Evolutionary conservation across 2,329 filamentous ascomycete genomes (phyloP).

Genomic region (Fusarium sp.): DNA sequence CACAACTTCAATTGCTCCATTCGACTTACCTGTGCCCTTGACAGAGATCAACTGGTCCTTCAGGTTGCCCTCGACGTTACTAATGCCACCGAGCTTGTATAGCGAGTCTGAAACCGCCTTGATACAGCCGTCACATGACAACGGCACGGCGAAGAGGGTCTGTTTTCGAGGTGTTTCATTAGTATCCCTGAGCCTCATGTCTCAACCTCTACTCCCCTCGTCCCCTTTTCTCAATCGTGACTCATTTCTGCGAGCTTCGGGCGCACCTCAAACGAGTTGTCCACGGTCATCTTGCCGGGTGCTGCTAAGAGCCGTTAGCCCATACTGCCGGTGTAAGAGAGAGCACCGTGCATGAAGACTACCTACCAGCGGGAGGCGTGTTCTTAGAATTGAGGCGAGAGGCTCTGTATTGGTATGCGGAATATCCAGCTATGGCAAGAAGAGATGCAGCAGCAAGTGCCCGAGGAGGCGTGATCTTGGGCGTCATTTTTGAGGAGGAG

Average conservation of each 20-base stretch:
- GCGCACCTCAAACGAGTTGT: conserved; percentile 61
- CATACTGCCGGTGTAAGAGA: conserved; percentile 43
- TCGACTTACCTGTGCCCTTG: conserved; percentile 78
- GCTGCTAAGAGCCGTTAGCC: conserved; percentile 38
- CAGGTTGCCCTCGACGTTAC: conserved; percentile 84
- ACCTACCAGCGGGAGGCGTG: conserved; percentile 40
- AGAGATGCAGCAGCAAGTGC: conserved; percentile 46
- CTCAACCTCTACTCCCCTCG: conserved; percentile 33
- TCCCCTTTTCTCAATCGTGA: conserved; percentile 41
- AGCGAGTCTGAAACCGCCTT: conserved; percentile 86
- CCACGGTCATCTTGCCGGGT: conserved; percentile 55
- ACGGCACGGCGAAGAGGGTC: conserved; percentile 94
- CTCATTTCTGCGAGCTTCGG: conserved; percentile 37
- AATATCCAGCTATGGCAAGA: conserved; percentile 45
- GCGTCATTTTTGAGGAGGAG: conserved; percentile 41
- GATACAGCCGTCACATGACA: conserved; percentile 91
- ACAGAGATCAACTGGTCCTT: conserved; percentile 86
- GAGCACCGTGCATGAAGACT: conserved; percentile 15
- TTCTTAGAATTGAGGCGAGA: conserved; percentile 37
- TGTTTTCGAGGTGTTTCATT: conserved; percentile 59
- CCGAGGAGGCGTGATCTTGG: conserved; percentile 43
- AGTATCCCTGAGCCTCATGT: conserved; percentile 41
- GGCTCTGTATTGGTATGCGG: conserved; percentile 43
- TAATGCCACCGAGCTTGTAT: conserved; percentile 81
- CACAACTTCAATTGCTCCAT: conserved; percentile 2